Evolutionary conservation across 169 alveolate genomes (phyloP), one percentile per base, ranked within the genome.

Genomic region (Plasmodium fragile): DNA sequence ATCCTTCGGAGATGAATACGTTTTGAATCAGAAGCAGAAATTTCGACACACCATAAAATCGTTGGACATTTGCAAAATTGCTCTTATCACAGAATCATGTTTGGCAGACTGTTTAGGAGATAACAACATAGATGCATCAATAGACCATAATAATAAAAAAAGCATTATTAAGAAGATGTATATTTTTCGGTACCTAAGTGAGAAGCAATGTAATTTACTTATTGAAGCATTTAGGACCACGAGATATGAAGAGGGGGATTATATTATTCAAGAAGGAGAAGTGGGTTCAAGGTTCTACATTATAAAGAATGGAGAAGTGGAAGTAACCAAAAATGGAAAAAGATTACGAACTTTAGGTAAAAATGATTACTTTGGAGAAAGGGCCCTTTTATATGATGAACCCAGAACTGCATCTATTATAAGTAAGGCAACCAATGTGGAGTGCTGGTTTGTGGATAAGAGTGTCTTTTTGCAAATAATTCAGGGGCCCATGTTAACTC

Each of bases 301-400:
- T 34, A 97, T 99, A 36, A 98, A 98, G 49, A 92, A 96, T 79
- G 99, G 99, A 0, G 98, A 96, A 92, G 99, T 98, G 1, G 98
- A 97, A 28, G 96, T 98, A 49, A 85, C 93, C 36, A 96, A 97
- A 93, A 93, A 96, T 72, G 96, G 96, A 52, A 96, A 94, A 83
- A 93, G 96, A 52, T 91, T 98, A 43, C 92, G 99, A 43, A 98
- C 98, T 10, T 93, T 97, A 39, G 98, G 98, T 25, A 97, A 97
- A 72, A 96, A 97, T 77, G 99, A 98, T 93, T 99, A 98, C 92
- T 98, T 99, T 92, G 99, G 99, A 7, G 99, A 98, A 82, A 96
- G 99, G 65, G 98, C 99, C 5, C 92, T 98, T 25, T 94, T 99
- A 72, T 97, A 96, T 73, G 98, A 98, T 79, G 99, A 98, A 94